Conservation (phyloP, 2,329 filamentous ascomycete species). For the Fusarium papillatum region DNA sequence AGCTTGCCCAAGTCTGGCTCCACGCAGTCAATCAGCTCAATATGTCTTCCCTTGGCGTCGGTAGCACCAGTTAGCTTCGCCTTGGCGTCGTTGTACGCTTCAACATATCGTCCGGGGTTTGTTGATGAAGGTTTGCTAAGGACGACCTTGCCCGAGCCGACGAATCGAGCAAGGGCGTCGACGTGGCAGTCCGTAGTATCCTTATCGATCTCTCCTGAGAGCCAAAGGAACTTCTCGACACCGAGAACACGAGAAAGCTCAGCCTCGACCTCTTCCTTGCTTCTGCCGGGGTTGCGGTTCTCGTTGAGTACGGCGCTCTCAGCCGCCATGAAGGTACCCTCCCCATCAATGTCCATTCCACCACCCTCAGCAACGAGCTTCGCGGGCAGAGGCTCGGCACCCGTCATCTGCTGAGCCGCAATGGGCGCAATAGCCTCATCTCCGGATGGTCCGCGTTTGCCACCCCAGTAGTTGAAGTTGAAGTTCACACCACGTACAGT, state of each 20-base stretch:
- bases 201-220: neutral
- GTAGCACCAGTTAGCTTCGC: neutral
- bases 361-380: neutral
- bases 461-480: slow-evolving; percentile 5
- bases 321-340: neutral
- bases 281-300: neutral
- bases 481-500: neutral
- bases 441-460: neutral
- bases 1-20: neutral
- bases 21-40: neutral
- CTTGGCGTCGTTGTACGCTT: neutral
- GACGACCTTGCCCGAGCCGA: neutral
- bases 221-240: neutral
- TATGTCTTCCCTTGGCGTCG: neutral
- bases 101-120: neutral
- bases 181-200: slow-evolving; percentile 1
- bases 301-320: slow-evolving; percentile 1
- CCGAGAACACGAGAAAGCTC: neutral
- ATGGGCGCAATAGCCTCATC: neutral
- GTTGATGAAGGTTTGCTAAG: slow-evolving; percentile 1
- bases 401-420: neutral
- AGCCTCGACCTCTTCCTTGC: neutral
- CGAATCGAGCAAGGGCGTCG: neutral
- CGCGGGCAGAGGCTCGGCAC: neutral
- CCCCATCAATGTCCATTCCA: neutral